These are phyloP conservation scores for Xylaria scruposa DNA, from an alignment of 495 filamentous ascomycete species.

Conservation along the genomic window DNA sequence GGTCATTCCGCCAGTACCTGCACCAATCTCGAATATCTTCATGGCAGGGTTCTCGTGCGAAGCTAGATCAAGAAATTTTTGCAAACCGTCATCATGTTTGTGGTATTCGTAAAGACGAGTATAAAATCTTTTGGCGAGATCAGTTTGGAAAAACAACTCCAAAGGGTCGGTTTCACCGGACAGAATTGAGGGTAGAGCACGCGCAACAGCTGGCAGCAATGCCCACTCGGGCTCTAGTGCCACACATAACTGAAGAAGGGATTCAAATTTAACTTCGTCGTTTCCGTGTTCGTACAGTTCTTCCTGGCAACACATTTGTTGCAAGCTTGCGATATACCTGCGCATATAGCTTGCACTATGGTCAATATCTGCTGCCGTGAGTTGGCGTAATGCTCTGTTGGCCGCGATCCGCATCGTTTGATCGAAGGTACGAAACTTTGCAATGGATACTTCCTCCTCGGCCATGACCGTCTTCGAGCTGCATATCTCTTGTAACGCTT, in stretches of 20 bases:
- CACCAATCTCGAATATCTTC: not conserved
- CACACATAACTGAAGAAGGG: not conserved
- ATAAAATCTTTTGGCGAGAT: not conserved
- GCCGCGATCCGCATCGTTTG: not conserved
- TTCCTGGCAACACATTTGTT: not conserved
- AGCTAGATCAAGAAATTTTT: not conserved
- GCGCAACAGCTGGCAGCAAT: not conserved
- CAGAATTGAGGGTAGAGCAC: not conserved
- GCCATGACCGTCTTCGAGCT: not conserved
- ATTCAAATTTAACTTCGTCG: not conserved
- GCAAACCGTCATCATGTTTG: not conserved
- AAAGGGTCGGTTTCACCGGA: not conserved
- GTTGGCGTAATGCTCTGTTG: not conserved
- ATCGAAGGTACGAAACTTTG: not conserved
- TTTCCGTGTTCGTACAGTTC: not conserved
- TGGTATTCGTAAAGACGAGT: not conserved
- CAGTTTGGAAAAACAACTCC: not conserved
- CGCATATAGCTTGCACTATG: not conserved
- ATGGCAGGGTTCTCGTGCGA: not conserved
- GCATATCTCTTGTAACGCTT: not conserved
- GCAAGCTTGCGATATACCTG: not conserved
- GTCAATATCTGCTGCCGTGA: not conserved
- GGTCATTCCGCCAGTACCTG: not conserved
- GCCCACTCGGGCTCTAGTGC: not conserved
- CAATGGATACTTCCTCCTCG: not conserved